Conservation (phyloP, 306 rosid species). For the Carpinus fangiana region DNA sequence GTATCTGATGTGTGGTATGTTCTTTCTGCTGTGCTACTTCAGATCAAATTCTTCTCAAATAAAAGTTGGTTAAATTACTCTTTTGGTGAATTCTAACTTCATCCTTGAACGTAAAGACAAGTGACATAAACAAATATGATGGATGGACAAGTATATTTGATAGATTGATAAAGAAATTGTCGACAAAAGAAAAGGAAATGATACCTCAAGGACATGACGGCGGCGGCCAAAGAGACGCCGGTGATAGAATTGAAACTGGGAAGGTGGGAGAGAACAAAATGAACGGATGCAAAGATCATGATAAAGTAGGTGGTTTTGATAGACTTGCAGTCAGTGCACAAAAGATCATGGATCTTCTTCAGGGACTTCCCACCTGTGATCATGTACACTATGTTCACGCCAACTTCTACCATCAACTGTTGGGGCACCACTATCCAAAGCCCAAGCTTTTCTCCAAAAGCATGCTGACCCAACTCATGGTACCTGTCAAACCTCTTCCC, state of each 20-base stretch:
- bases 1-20: not conserved
- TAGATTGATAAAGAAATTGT: too few species aligned
- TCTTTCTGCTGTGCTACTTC: not conserved
- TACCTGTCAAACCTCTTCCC: conserved; percentile 49
- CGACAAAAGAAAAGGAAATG: not conserved
- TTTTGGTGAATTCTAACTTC: too few species aligned
- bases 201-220: conserved; percentile 46
- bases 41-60: not conserved
- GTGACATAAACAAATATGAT: too few species aligned
- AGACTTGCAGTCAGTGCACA: conserved; percentile 27
- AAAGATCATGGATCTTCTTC: conserved; percentile 35
- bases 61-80: not conserved
- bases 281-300: conserved; percentile 40
- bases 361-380: conserved; percentile 43
- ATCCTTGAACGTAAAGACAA: too few species aligned
- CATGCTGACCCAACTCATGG: conserved; percentile 48
- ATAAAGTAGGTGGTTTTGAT: conserved; percentile 46
- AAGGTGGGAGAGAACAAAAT: conserved; percentile 43
- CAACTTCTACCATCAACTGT: conserved; percentile 38
- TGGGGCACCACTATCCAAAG: conserved; percentile 48
- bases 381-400: conserved; percentile 43
- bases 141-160: too few species aligned
- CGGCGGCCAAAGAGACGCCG: conserved; percentile 40
- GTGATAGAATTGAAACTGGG: conserved; percentile 49
- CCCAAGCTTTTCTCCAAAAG: conserved; percentile 42